These are phyloP conservation scores for Ustilago crameri DNA, from an alignment of 1,284 basidiomycete species.

Conservation along the genomic window DNA sequence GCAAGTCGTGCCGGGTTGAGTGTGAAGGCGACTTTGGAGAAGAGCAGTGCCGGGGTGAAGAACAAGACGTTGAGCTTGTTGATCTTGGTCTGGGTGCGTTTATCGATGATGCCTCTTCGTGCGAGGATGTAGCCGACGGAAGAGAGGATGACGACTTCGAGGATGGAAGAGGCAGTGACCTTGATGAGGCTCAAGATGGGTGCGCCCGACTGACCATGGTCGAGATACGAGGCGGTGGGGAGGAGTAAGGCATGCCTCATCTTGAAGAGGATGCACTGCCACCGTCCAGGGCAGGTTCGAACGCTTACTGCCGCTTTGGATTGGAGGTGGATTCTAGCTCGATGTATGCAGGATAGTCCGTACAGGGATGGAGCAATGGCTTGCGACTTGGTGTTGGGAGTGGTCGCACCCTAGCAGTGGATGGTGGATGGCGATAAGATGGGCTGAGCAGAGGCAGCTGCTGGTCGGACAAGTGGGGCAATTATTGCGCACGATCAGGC, in stretches of 20 bases:
- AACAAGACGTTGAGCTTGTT: slow-evolving; percentile 79
- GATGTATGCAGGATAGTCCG: background rate
- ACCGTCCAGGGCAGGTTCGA: background rate
- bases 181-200: slow-evolving; percentile 55
- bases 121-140: slow-evolving; percentile 86
- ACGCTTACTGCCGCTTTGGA: background rate
- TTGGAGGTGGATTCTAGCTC: background rate
- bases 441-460: background rate
- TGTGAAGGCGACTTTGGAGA: slow-evolving; percentile 88
- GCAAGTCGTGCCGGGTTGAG: slow-evolving; percentile 77
- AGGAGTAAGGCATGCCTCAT: slow-evolving; percentile 42
- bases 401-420: background rate
- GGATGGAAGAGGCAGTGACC: slow-evolving; percentile 74
- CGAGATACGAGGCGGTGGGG: slow-evolving; percentile 37
- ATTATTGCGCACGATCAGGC: background rate
- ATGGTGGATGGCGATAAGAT: background rate
- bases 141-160: slow-evolving; percentile 88
- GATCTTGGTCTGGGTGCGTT: slow-evolving; percentile 80
- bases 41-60: slow-evolving; percentile 90
- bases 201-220: slow-evolving; percentile 41
- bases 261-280: slow-evolving; percentile 1
- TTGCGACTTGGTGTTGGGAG: no score
- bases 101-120: slow-evolving; percentile 82
- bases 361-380: no score
- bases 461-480: background rate